These are phyloP conservation scores for Tolypocladium paradoxum DNA, from an alignment of 2,329 filamentous ascomycete species.

Conservation along the genomic window DNA sequence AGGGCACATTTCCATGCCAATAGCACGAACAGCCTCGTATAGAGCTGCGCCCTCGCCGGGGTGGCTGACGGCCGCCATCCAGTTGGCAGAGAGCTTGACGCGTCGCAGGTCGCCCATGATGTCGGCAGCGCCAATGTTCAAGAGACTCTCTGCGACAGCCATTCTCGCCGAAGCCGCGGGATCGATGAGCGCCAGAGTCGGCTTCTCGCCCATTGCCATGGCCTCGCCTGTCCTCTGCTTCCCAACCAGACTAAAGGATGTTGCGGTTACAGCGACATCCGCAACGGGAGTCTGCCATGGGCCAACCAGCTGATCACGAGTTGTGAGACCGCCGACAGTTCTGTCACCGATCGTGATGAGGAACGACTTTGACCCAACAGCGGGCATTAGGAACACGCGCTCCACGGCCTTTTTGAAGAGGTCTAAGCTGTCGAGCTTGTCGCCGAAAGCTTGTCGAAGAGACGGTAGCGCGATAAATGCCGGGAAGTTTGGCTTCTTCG, in stretches of 20 bases:
- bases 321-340: slow-evolving; percentile 79
- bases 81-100: slow-evolving; percentile 88
- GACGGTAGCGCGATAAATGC: slow-evolving; percentile 59
- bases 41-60: slow-evolving; percentile 85
- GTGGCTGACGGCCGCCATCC: slow-evolving; percentile 96
- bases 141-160: slow-evolving; percentile 86
- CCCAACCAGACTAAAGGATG: slow-evolving; percentile 55
- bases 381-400: slow-evolving; percentile 71
- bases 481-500: slow-evolving; percentile 55
- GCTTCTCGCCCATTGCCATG: slow-evolving; percentile 96
- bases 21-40: slow-evolving; percentile 87
- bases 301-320: slow-evolving; percentile 90
- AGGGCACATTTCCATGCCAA: slow-evolving; percentile 86
- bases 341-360: slow-evolving; percentile 94
- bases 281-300: slow-evolving; percentile 93
- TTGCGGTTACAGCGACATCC: slow-evolving; percentile 86
- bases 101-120: slow-evolving; percentile 61
- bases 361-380: slow-evolving; percentile 95
- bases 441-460: slow-evolving; percentile 54
- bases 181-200: slow-evolving; percentile 79
- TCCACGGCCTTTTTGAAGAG: slow-evolving; percentile 57
- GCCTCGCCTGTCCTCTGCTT: slow-evolving; percentile 76
- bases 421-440: slow-evolving; percentile 39
- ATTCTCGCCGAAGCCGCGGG: slow-evolving; percentile 86
- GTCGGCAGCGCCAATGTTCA: slow-evolving; percentile 79